Percentiles rank a stretch among this genome's conserved stretches.
These are phyloP conservation scores for Athelia sp. DNA, from an alignment of 1,284 basidiomycete genomes.

Conservation along the genomic window DNA sequence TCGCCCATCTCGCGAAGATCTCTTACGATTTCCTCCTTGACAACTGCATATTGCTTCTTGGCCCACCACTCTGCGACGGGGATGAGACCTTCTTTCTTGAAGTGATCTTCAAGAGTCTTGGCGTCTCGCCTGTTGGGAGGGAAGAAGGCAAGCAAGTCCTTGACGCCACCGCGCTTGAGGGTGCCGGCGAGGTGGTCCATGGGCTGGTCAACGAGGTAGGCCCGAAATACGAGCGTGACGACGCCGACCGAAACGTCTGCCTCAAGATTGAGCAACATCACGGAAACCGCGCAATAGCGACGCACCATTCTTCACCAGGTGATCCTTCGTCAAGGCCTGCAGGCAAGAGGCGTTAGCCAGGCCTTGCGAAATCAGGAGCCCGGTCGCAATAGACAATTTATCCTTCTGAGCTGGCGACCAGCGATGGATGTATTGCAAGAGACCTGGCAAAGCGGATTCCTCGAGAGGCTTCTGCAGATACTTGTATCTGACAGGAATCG, in stretches of 20 bases:
- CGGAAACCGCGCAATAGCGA: slow-evolving; percentile 5
- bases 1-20: slow-evolving; percentile 58
- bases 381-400: slow-evolving; percentile 79
- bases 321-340: slow-evolving; percentile 84
- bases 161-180: slow-evolving; percentile 81
- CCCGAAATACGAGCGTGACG: slow-evolving; percentile 75
- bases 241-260: slow-evolving; percentile 75
- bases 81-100: slow-evolving; percentile 73
- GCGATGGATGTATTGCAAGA: slow-evolving; percentile 87
- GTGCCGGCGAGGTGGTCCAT: slow-evolving; percentile 82
- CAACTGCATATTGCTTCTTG: slow-evolving; percentile 76
- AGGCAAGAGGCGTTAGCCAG: slow-evolving; percentile 77
- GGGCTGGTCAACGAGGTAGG: slow-evolving; percentile 74
- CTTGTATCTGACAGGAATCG: slow-evolving; percentile 69
- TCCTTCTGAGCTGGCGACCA: slow-evolving; percentile 75
- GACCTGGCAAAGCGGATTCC: slow-evolving; percentile 74
- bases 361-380: slow-evolving; percentile 79
- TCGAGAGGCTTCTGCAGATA: slow-evolving; percentile 97
- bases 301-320: slow-evolving; percentile 89
- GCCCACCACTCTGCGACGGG: slow-evolving; percentile 89
- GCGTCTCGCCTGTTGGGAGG: slow-evolving; percentile 75
- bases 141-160: slow-evolving; percentile 86
- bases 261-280: slow-evolving; percentile 3
- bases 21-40: slow-evolving; percentile 63
- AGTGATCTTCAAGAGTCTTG: slow-evolving; percentile 78